Base-by-base conservation (phyloP, 2,329 filamentous ascomycete species). In the Myriosclerotinia scirpicola region DNA sequence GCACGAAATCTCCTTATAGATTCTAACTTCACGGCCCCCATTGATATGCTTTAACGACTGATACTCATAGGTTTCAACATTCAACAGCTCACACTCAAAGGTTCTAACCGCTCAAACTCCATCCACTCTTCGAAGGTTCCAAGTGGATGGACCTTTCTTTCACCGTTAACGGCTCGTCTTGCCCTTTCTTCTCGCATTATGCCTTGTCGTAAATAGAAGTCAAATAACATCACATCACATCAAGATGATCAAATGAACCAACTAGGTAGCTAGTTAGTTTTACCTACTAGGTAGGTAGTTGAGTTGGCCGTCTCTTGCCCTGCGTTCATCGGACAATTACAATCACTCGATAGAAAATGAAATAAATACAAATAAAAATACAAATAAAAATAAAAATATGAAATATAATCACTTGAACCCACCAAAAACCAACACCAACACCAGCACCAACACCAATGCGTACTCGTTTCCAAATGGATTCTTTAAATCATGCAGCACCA, bases 401-500 rank as follows among this genome's bases (percentile, higher is more conserved):
- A 46, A 46, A 20, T 46, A 46, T 2, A 17, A 46, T 46, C 42
- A 46, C 14, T 26, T 26, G 26, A 26, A 26, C 26, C 26, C 26
- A 26, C 26, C 6, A 46, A 50, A 4, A 12, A 50, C 46, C 44
- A 5, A 44, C 12, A 15, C 12, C 11, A 14, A 15, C 30, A 44
- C 40, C 11, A 14, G 3, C 30, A 44, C 40, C 26, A 26, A 26
- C 26, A 26, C 40, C 44, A n/a, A 34, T 34, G 38, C 38, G n/a
- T 50, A 50, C n/a, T 26, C n/a, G 14, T 11, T 9, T 26, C 22
- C 44, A n/a, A 20, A 46, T n/a, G n/a, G n/a, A n/a, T 46, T 50
- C n/a, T 26, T 26, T 26, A 50, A 50, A 50, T 38, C n/a, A 60
- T 50, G n/a, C 44, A 50, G n/a, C 44, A 50, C 34, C 44, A 60